phyloP scores from a whole-genome alignment of 441 rosid species.

The Jatropha multifida region DNA sequence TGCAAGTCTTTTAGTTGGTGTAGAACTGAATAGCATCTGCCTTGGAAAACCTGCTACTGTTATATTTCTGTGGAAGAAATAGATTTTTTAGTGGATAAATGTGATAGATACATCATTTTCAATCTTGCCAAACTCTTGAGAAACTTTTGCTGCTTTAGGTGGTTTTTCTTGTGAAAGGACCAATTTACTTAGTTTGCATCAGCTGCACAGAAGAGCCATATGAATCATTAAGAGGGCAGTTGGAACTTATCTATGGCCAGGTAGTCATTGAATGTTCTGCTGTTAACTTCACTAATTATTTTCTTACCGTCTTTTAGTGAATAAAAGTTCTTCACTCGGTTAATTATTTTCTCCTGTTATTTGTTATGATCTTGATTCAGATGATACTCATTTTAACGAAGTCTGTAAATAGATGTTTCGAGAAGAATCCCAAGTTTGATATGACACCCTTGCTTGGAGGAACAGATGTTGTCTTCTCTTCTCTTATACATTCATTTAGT shows the following conservation, averaged over 20 bases:
- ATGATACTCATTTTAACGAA: slow-evolving; percentile 95
- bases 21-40: not conserved
- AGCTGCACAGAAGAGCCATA: slow-evolving; percentile 95
- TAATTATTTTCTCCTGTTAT: slow-evolving; percentile 17
- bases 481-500: slow-evolving; percentile 89
- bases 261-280: slow-evolving; percentile 37
- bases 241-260: slow-evolving; percentile 98
- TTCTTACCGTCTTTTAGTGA: not conserved
- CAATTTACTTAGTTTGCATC: slow-evolving; percentile 95
- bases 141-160: slow-evolving; percentile 52
- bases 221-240: slow-evolving; percentile 76
- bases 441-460: slow-evolving; percentile 98
- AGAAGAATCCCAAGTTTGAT: slow-evolving; percentile 95
- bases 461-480: slow-evolving; percentile 95
- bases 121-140: not conserved
- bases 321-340: not conserved
- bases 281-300: slow-evolving; percentile 9
- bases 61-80: slow-evolving; percentile 12
- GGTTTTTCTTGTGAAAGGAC: slow-evolving; percentile 96
- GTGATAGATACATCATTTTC: slow-evolving; percentile 1
- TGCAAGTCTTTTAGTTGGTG: not conserved
- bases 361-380: slow-evolving; percentile 51
- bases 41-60: not conserved
- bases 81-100: slow-evolving; percentile 1
- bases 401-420: slow-evolving; percentile 92